These are phyloP conservation scores for Meripilus lineatus DNA, from an alignment of 1,284 basidiomycete genomes.

Conservation along the genomic window DNA sequence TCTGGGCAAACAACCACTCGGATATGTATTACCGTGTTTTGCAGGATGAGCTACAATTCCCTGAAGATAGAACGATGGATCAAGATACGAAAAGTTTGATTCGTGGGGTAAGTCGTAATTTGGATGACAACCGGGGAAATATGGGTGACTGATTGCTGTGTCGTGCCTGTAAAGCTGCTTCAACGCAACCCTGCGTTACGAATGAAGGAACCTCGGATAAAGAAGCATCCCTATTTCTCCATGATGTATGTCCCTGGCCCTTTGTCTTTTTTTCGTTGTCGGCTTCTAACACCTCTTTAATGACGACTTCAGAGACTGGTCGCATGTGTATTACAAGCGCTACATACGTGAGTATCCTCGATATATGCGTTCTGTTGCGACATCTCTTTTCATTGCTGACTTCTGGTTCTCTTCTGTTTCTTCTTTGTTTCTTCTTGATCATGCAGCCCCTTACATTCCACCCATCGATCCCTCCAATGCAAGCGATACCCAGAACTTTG, in stretches of 20 bases:
- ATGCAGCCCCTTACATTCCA: conserved; percentile 90
- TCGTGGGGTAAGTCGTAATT: conserved; percentile 67
- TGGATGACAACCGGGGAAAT: too few species aligned
- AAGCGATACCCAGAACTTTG: conserved; percentile 96
- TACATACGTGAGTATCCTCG: conserved; percentile 66
- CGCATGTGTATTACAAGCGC: conserved; percentile 90
- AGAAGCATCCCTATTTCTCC: conserved; percentile 92
- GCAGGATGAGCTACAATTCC: conserved; percentile 85
- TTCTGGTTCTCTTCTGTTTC: background rate
- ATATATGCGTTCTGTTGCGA: background rate
- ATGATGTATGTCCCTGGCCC: conserved; percentile 79
- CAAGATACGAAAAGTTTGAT: conserved; percentile 93
- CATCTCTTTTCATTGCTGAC: background rate
- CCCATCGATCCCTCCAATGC: conserved; percentile 91
- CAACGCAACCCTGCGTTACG: conserved; percentile 89
- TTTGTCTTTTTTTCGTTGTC: conserved; percentile 10
- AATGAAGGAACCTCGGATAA: conserved; percentile 90
- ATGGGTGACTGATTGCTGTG: conserved; percentile 11
- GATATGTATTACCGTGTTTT: conserved; percentile 93
- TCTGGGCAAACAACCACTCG: conserved; percentile 90
- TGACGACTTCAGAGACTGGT: conserved; percentile 71
- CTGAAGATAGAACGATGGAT: conserved; percentile 86
- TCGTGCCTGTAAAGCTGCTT: conserved; percentile 54
- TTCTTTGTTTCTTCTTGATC: conserved; percentile 8
- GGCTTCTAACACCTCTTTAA: conserved; percentile 14